These are phyloP conservation scores for Trametes pubescens DNA, from an alignment of 1,284 basidiomycete species.

Conservation along the genomic window DNA sequence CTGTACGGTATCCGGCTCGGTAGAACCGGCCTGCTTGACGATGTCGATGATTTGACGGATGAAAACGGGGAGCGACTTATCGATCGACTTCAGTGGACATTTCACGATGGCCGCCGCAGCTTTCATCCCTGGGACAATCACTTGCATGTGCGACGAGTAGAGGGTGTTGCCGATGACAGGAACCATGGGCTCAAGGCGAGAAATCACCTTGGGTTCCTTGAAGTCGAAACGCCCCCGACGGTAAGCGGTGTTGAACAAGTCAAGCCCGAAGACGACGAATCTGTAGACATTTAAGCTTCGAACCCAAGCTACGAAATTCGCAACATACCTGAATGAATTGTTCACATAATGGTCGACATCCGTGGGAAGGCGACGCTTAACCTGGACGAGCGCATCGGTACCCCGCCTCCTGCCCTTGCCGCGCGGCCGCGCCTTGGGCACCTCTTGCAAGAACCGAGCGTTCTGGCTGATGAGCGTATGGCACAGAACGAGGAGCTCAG, in stretches of 20 bases:
- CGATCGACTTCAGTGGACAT: constrained; percentile 84
- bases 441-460: constrained; percentile 79
- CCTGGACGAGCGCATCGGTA: constrained; percentile 78
- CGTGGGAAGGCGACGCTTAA: constrained; percentile 68
- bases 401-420: constrained; percentile 51
- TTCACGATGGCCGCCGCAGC: constrained; percentile 85
- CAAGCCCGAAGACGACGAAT: constrained; percentile 93
- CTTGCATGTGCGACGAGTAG: constrained; percentile 84
- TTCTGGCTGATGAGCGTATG: constrained; percentile 94
- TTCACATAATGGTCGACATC: constrained; percentile 79
- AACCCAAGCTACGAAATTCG: constrained; percentile 5
- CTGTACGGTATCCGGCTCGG: constrained; percentile 92
- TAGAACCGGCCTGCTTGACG: constrained; percentile 85
- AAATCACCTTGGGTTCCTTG: constrained; percentile 72
- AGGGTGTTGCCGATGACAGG: constrained; percentile 91
- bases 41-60: constrained; percentile 89
- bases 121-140: constrained; percentile 85
- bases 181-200: constrained; percentile 89
- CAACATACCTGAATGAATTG: constrained; percentile 80
- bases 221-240: constrained; percentile 90
- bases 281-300: constrained; percentile 48
- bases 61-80: constrained; percentile 84
- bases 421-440: constrained; percentile 47
- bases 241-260: constrained; percentile 90
- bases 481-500: constrained; percentile 84